Evolutionary conservation across 202 grass and related monocot genomes (phyloP).

Genomic region (Schoenoplectus tabernaemontani): DNA sequence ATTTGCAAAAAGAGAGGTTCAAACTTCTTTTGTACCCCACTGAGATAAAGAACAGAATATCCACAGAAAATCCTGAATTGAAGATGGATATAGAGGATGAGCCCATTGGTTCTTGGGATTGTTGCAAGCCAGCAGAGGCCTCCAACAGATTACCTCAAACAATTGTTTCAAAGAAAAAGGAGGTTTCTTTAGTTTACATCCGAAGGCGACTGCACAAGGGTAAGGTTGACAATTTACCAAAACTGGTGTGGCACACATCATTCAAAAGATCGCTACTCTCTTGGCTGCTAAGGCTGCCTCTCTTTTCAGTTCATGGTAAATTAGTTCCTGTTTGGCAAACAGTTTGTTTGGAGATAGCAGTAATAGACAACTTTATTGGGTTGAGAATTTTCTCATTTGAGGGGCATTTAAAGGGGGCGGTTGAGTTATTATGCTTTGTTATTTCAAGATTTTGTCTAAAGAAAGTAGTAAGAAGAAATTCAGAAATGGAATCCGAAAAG

Average conservation of each 20-base stretch:
- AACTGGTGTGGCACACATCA: constrained; percentile 31
- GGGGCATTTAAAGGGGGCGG: constrained; percentile 62
- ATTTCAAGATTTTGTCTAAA: constrained; percentile 43
- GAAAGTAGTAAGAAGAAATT: constrained; percentile 24
- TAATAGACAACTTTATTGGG: constrained; percentile 57
- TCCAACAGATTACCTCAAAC: constrained; percentile 20
- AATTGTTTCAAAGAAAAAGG: constrained; percentile 27
- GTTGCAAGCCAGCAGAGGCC: constrained; percentile 41
- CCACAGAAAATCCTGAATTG: constrained; percentile 30
- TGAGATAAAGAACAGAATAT: constrained; percentile 41
- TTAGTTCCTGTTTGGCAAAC: constrained; percentile 57
- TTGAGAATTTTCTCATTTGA: constrained; percentile 62
- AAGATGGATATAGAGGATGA: constrained; percentile 32
- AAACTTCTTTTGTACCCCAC: constrained; percentile 78
- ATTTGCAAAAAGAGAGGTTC: constrained; percentile 92
- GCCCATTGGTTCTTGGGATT: constrained; percentile 48
- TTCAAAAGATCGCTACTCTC: constrained; percentile 35
- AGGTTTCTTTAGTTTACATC: constrained; percentile 63
- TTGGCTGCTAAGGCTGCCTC: constrained; percentile 35
- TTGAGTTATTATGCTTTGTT: constrained; percentile 76
- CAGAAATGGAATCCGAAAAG: constrained; percentile 22
- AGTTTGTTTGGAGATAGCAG: constrained; percentile 61
- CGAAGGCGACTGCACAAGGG: no score
- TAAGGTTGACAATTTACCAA: constrained; percentile 31
- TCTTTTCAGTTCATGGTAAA: constrained; percentile 52